A percentile compares a stretch with the other conserved stretches of the same genome.
Conservation (phyloP, 805 yeast genomes). For the Wickerhamomyces strasburgensis region DNA sequence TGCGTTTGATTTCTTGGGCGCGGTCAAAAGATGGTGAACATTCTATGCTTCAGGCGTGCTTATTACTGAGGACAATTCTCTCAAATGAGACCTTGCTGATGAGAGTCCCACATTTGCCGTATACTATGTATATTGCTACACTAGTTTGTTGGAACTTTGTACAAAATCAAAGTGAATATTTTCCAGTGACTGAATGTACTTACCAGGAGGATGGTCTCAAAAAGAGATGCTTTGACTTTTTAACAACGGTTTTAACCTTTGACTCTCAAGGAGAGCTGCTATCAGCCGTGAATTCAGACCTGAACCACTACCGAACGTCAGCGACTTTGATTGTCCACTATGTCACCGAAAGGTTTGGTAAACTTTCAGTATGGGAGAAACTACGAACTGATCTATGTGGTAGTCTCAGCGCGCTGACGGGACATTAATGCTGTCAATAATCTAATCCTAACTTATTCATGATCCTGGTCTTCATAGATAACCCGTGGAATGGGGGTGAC, state of each 20-base stretch:
- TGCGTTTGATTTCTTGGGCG: conserved; percentile 20
- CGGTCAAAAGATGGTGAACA: conserved; percentile 24
- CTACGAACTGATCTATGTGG: no score
- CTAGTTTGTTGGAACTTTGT: conserved; percentile 20
- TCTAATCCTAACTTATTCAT: no score
- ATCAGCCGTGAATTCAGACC: no score
- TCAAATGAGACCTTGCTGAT: conserved; percentile 21
- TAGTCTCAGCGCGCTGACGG: no score
- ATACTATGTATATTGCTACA: conserved; percentile 14
- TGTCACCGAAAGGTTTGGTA: no score
- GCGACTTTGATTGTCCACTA: no score
- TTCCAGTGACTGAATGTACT: background rate
- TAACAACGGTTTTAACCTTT: background rate
- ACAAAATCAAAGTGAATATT: background rate
- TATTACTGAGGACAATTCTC: conserved; percentile 24
- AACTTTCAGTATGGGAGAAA: no score
- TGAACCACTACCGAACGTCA: no score
- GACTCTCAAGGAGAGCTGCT: background rate
- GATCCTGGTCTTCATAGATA: no score
- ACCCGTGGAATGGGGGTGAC: no score
- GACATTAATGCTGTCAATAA: no score
- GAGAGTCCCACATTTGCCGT: conserved; percentile 25
- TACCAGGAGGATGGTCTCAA: background rate
- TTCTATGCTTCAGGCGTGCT: conserved; percentile 25
- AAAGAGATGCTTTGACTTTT: background rate